Conservation (phyloP, 1,284 basidiomycete genomes). For the Trichosporon coremiiforme region DNA sequence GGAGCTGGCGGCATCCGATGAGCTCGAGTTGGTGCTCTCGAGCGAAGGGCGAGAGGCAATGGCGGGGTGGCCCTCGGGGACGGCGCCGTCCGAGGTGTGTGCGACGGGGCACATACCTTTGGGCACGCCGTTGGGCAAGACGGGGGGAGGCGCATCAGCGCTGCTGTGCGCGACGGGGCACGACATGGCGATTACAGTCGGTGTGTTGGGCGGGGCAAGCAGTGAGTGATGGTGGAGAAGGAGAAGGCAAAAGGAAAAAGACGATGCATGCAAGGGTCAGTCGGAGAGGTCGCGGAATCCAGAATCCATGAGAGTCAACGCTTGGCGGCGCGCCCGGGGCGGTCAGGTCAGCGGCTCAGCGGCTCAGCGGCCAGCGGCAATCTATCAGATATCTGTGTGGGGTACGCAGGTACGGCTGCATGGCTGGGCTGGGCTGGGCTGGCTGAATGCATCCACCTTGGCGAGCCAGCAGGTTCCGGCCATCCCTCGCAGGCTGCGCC, state of each 20-base stretch:
- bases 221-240: background rate
- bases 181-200: background rate
- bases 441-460: background rate
- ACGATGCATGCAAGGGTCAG: background rate
- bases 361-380: background rate
- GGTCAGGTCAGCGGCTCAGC: too few species aligned
- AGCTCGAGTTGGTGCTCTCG: background rate
- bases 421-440: background rate
- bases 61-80: slow-evolving; percentile 6
- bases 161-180: slow-evolving; percentile 14
- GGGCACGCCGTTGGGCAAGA: background rate
- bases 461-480: background rate
- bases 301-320: background rate
- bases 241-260: background rate
- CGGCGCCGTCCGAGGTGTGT: background rate
- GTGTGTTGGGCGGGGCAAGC: background rate
- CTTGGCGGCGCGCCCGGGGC: background rate
- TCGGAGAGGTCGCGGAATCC: background rate
- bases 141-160: slow-evolving; percentile 8
- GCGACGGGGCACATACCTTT: slow-evolving; percentile 15
- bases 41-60: background rate
- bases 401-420: background rate
- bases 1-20: background rate
- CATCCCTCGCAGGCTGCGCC: background rate
- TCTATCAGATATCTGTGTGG: slow-evolving; percentile 9